phyloP scores from a whole-genome alignment of 2,329 filamentous ascomycete species.

The Arthrobotrys entomopaga region DNA sequence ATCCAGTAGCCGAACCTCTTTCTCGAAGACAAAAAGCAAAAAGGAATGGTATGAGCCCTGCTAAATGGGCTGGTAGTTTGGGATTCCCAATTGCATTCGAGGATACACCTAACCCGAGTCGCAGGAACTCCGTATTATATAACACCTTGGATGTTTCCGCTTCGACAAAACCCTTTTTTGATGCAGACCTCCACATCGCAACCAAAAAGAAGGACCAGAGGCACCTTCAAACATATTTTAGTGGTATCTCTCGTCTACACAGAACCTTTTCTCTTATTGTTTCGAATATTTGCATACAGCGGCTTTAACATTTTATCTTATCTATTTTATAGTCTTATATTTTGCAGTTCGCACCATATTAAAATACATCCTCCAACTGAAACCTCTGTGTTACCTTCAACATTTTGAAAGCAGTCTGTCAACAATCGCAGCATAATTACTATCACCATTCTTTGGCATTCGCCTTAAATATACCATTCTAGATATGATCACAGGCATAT shows the following conservation, averaged over 20 bases:
- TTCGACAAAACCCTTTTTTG: constrained; percentile 33
- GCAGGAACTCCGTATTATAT: constrained; percentile 44
- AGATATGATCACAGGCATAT: background rate
- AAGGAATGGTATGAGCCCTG: constrained; percentile 53
- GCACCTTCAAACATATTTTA: background rate
- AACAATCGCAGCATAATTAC: too few species aligned
- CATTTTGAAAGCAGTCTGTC: too few species aligned
- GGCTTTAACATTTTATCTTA: too few species aligned
- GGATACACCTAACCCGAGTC: constrained; percentile 17
- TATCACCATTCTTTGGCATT: too few species aligned
- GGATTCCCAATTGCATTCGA: constrained; percentile 29
- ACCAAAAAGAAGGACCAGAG: constrained; percentile 3
- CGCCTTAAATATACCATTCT: too few species aligned
- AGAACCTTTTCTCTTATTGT: too few species aligned
- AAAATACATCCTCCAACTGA: too few species aligned
- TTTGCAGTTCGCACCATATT: too few species aligned
- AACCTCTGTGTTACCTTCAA: too few species aligned
- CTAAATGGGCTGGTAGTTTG: constrained; percentile 34
- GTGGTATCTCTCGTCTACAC: too few species aligned
- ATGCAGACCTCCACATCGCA: constrained; percentile 16
- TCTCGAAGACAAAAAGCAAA: constrained; percentile 49
- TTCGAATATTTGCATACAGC: too few species aligned
- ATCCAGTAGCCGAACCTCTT: constrained; percentile 40
- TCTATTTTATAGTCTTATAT: too few species aligned
- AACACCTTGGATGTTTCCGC: constrained; percentile 52